A percentile compares a stretch with the other conserved stretches of the same genome.
These are phyloP conservation scores for Cladosporium sp. DNA, from an alignment of 2,329 filamentous ascomycete species.

Conservation along the genomic window DNA sequence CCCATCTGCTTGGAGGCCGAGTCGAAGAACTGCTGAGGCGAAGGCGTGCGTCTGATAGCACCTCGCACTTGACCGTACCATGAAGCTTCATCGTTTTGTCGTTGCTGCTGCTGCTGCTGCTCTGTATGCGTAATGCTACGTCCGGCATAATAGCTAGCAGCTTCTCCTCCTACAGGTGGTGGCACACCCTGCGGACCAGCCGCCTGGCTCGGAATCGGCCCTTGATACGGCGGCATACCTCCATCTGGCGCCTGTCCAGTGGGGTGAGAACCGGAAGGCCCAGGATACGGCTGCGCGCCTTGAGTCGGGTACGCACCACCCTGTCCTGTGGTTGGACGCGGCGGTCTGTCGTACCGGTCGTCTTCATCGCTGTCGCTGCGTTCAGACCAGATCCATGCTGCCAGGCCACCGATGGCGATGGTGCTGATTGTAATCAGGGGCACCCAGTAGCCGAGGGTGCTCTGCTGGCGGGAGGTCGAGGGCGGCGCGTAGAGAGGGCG, in stretches of 20 bases:
- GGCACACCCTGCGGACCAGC: slow-evolving; percentile 31
- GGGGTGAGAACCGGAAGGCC: slow-evolving; percentile 15
- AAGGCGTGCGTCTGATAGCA: slow-evolving; percentile 78
- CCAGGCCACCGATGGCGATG: slow-evolving; percentile 81
- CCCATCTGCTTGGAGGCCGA: slow-evolving; percentile 78
- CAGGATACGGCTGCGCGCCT: slow-evolving; percentile 32
- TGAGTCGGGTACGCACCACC: slow-evolving; percentile 23
- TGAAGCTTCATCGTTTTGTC: slow-evolving; percentile 25
- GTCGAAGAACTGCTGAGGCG: slow-evolving; percentile 85
- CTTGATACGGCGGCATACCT: slow-evolving; percentile 26
- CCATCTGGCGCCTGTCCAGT: slow-evolving; percentile 13
- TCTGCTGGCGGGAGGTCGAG: slow-evolving; percentile 51
- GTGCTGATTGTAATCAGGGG: slow-evolving; percentile 85
- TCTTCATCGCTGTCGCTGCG: slow-evolving; percentile 73
- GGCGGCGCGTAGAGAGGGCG: slow-evolving; percentile 45
- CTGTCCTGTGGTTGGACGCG: slow-evolving; percentile 31
- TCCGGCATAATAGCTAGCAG: slow-evolving; percentile 34
- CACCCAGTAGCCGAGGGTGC: slow-evolving; percentile 79
- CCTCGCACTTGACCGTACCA: slow-evolving; percentile 67
- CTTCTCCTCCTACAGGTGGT: slow-evolving; percentile 33
- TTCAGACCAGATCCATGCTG: slow-evolving; percentile 93
- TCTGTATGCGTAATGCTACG: slow-evolving; percentile 22
- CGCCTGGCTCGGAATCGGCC: slow-evolving; percentile 30
- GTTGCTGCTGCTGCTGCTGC: slow-evolving; percentile 6
- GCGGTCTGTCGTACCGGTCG: slow-evolving; percentile 47